These are phyloP conservation scores for Prunus mume DNA, from an alignment of 306 rosid species.

Conservation along the genomic window DNA sequence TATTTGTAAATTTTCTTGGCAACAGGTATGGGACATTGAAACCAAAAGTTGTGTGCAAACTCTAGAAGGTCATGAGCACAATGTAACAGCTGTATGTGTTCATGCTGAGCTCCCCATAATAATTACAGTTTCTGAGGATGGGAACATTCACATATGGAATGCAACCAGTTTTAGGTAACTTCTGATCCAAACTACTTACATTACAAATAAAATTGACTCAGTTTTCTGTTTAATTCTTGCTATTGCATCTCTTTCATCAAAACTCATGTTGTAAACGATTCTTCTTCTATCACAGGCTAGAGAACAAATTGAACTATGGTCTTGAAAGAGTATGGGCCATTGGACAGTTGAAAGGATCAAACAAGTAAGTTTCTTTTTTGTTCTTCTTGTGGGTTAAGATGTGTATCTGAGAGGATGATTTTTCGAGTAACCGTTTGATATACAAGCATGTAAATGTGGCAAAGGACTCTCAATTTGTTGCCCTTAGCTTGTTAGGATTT, in stretches of 20 bases:
- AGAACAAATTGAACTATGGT: conserved; percentile 35
- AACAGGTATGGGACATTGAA: conserved; percentile 49
- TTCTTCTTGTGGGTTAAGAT: neutral
- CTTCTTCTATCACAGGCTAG: conserved; percentile 36
- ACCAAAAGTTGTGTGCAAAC: conserved; percentile 39
- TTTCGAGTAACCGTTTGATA: too few relatives aligned
- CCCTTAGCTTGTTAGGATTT: too few relatives aligned
- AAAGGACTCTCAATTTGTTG: too few relatives aligned
- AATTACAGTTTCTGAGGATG: conserved; percentile 60
- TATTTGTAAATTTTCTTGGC: neutral
- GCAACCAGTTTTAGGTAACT: conserved; percentile 35
- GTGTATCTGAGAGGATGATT: too few relatives aligned
- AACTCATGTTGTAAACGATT: neutral
- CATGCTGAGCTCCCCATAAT: conserved; percentile 51
- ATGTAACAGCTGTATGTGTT: conserved; percentile 44
- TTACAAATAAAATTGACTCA: neutral
- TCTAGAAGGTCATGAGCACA: conserved; percentile 54
- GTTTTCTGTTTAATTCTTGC: neutral
- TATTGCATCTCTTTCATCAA: neutral
- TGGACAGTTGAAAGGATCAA: conserved; percentile 48
- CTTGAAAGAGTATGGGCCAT: conserved; percentile 63
- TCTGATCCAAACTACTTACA: neutral
- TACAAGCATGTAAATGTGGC: too few relatives aligned
- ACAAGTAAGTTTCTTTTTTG: conserved; percentile 29
- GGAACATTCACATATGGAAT: conserved; percentile 48